These are phyloP conservation scores for Rhizopogon roseolus DNA, from an alignment of 768 basidiomycete species.

Conservation along the genomic window DNA sequence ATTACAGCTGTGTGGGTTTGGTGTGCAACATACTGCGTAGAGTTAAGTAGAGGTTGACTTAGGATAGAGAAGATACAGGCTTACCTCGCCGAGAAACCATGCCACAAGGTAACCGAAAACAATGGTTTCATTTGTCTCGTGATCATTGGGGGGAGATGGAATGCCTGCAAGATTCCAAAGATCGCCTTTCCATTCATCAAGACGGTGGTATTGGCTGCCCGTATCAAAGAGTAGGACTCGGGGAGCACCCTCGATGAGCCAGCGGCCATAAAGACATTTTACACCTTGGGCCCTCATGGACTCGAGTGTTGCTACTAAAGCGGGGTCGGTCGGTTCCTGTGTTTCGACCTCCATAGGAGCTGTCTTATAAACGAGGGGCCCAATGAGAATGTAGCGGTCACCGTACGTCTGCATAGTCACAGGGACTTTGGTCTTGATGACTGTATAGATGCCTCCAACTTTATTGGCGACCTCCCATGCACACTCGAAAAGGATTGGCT, in stretches of 20 bases:
- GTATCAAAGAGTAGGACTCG: conserved; percentile 96
- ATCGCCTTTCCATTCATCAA: conserved; percentile 99
- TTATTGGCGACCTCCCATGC: conserved; percentile 99
- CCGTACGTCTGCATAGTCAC: conserved; percentile 96
- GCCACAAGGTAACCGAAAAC: conserved; percentile 97
- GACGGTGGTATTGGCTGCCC: conserved; percentile 74
- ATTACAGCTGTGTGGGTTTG: conserved; percentile 85
- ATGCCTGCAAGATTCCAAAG: conserved; percentile 99
- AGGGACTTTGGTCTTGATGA: conserved; percentile 99
- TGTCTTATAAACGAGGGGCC: conserved; percentile 97
- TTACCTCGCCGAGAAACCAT: conserved; percentile 98
- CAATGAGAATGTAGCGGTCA: conserved; percentile 92
- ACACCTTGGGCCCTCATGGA: conserved; percentile 86
- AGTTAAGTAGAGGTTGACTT: not conserved
- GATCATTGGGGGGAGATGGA: conserved; percentile 92
- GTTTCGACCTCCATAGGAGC: conserved; percentile 99
- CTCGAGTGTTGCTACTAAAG: conserved; percentile 71
- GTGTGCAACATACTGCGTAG: conserved; percentile 65
- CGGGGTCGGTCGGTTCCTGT: conserved; percentile 80
- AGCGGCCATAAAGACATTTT: conserved; percentile 92
- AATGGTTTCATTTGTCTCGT: conserved; percentile 98
- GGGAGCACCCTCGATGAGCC: conserved; percentile 97
- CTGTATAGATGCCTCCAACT: conserved; percentile 98
- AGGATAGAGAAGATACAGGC: conserved; percentile 12
- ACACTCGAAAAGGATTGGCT: conserved; percentile 86